Conservation (phyloP, 768 basidiomycete species). For the Boletus fagicola region DNA sequence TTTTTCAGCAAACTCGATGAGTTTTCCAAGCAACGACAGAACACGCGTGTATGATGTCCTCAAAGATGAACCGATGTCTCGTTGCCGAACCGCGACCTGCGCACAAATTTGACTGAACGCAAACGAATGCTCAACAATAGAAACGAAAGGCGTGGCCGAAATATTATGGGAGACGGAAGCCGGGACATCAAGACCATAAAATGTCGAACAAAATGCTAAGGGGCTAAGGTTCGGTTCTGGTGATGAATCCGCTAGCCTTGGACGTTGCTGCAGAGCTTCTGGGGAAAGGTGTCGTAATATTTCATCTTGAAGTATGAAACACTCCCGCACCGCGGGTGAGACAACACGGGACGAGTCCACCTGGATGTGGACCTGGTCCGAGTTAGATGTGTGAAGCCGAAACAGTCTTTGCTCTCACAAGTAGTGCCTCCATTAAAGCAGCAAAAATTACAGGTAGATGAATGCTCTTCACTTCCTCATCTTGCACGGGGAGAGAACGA, state of each 20-base stretch:
- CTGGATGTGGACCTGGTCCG: constrained; percentile 37
- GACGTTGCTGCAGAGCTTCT: constrained; percentile 49
- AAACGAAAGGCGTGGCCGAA: constrained; percentile 48
- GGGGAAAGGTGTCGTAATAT: constrained; percentile 52
- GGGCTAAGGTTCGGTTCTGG: constrained; percentile 38
- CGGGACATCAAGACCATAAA: constrained; percentile 52
- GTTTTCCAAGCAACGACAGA: constrained; percentile 49
- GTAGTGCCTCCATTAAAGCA: constrained; percentile 60
- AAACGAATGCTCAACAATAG: constrained; percentile 55
- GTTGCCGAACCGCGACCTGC: constrained; percentile 33
- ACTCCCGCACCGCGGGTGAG: constrained; percentile 39
- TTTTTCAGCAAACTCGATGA: constrained; percentile 44
- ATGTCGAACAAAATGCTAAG: constrained; percentile 56
- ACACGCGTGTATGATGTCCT: constrained; percentile 54
- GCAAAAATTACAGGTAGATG: constrained; percentile 81
- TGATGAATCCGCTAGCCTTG: constrained; percentile 41
- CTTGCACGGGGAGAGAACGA: constrained; percentile 68
- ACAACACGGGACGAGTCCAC: constrained; percentile 36
- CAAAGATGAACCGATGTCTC: constrained; percentile 32
- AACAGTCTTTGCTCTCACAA: constrained; percentile 43
- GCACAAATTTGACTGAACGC: constrained; percentile 49
- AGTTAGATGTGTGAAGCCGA: constrained; percentile 1
- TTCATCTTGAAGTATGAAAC: constrained; percentile 51
- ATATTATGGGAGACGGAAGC: constrained; percentile 26
- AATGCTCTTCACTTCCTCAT: constrained; percentile 80